Base-by-base conservation (phyloP, 768 basidiomycete species). In the Pleurotus ostreatus region DNA sequence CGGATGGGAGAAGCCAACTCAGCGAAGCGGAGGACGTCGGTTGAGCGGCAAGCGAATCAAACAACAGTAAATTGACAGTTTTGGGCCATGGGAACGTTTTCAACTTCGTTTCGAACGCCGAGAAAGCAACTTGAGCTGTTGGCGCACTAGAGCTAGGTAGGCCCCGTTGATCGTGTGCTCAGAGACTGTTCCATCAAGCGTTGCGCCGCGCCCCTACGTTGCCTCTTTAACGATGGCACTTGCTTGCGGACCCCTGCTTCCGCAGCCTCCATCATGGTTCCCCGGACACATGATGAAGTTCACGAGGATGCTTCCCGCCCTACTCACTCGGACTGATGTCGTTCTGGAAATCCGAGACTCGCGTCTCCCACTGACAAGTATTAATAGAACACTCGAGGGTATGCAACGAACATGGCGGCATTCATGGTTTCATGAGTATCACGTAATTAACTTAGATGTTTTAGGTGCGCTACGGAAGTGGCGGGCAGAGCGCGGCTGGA, bases 271-370 rank as follows among this genome's bases (percentile, higher is more conserved):
- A 51, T 94, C 94, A 78, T 97, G 94, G 94, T 96, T 88, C 73
- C 92, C 92, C 22, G 94, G 94, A 34, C 94, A 98, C 71, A 98
- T 97, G 94, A 87, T 84, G 71, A 83, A 85, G 64, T 96, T 96
- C 68, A 81, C 86, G 43, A 80, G 85, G 59, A 81, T 82, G 67
- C 75, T 97, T 43, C 91, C 93, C 16, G 73, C 79, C 16, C 74
- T 94, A 57, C 80, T 98, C 41, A 82, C 85, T 30, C 85, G 85
- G 59, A 92, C 92, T 34, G 89, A 94, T 65, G 85, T 98, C 55
- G 91, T 98, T 49, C 86, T 99, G 59, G 96, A 99, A 74, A 85
- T 95, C 25, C 81, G 96, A 65, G 96, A 99, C 73, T 85, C 94
- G 11, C 84, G 96, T 26, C 78, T 98, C 54, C 96, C 96, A 5